Conservation (phyloP, 2,329 filamentous ascomycete genomes). For the Claviceps africana region DNA sequence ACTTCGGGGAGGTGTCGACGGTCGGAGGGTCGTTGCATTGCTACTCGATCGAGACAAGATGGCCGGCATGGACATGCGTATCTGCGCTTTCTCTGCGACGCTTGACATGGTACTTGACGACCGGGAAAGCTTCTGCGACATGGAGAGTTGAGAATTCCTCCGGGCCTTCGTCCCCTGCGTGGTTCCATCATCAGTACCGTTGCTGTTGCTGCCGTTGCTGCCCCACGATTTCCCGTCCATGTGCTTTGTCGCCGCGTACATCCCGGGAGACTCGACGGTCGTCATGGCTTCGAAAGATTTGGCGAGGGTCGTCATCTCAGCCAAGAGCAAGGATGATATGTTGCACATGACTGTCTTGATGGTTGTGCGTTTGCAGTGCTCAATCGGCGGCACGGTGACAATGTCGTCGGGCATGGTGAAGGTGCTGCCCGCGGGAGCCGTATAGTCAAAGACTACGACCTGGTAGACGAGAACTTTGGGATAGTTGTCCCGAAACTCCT, state of each 20-base stretch:
- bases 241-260: slow-evolving; percentile 26
- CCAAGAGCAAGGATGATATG: slow-evolving; percentile 57
- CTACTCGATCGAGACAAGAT: slow-evolving; percentile 30
- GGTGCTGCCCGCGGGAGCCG: slow-evolving; percentile 29
- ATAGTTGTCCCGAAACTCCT: slow-evolving; percentile 57
- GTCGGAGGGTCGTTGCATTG: slow-evolving; percentile 32
- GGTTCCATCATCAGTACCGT: slow-evolving; percentile 21
- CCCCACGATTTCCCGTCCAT: slow-evolving; percentile 29
- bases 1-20: slow-evolving; percentile 37
- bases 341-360: slow-evolving; percentile 72
- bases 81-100: slow-evolving; percentile 41
- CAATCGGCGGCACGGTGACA: slow-evolving; percentile 52
- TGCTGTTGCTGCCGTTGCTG: not conserved
- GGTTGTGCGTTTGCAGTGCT: slow-evolving; percentile 60
- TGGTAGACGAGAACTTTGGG: slow-evolving; percentile 66
- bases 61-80: slow-evolving; percentile 74
- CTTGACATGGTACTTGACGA: slow-evolving; percentile 42
- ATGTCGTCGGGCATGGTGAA: slow-evolving; percentile 51
- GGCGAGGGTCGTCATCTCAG: slow-evolving; percentile 61
- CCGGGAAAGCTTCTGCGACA: slow-evolving; percentile 28
- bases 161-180: slow-evolving; percentile 20
- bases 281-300: slow-evolving; percentile 60
- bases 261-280: slow-evolving; percentile 62
- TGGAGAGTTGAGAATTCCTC: slow-evolving; percentile 41
- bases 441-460: slow-evolving; percentile 66